Evolutionary conservation across 768 basidiomycete species (phyloP).

Genomic region (Psilocybe azurescens): DNA sequence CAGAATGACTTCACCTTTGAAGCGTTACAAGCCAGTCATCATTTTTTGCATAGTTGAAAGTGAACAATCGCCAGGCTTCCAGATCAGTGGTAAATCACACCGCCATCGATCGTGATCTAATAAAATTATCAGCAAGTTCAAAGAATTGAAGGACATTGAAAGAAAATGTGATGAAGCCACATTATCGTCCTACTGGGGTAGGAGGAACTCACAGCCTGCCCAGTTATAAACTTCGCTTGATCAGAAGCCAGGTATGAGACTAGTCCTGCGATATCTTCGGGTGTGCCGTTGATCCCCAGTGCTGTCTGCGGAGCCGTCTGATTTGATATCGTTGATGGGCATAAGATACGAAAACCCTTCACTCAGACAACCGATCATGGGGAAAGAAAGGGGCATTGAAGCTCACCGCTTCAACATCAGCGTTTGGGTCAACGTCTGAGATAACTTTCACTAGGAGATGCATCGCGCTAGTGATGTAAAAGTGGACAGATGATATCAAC

Average conservation of each 20-base stretch:
- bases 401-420: no score
- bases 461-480: no score
- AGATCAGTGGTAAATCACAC: not conserved
- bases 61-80: not conserved
- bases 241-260: slow-evolving; percentile 18
- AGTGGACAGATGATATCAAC: not conserved
- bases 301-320: not conserved
- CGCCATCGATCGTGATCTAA: not conserved
- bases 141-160: no score
- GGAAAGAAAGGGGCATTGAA: no score
- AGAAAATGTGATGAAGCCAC: not conserved
- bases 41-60: not conserved
- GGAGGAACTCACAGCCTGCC: not conserved
- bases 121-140: not conserved
- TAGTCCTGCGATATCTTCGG: slow-evolving; percentile 19
- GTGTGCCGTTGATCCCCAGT: slow-evolving; percentile 7
- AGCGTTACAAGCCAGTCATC: no score
- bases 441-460: not conserved
- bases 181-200: not conserved
- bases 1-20: no score
- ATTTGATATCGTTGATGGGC: no score
- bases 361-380: no score
- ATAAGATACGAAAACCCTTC: no score
- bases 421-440: no score
- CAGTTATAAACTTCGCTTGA: slow-evolving; percentile 15